phyloP scores from a whole-genome alignment of 73 alveolate genomes.

The Durusdinium trenchii region DNA sequence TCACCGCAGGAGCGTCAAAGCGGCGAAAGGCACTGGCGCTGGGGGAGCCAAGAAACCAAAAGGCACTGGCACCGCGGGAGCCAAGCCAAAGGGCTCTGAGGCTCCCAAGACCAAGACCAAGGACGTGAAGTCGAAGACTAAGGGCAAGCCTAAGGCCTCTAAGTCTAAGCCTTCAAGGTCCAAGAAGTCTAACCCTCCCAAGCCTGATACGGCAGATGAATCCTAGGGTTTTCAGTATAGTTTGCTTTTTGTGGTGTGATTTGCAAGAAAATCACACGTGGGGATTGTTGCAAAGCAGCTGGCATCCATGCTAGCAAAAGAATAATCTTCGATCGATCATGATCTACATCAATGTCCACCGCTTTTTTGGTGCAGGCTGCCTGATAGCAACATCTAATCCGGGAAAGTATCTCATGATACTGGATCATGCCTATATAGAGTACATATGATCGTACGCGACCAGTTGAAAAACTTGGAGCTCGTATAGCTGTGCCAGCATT shows the following conservation, averaged over 20 bases:
- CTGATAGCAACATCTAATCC: background rate
- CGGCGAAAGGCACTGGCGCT: background rate
- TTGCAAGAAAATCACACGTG: too few relatives aligned
- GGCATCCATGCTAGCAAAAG: too few relatives aligned
- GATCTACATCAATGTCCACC: background rate
- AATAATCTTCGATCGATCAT: background rate
- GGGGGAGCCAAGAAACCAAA: background rate
- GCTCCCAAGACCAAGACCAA: background rate
- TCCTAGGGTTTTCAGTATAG: background rate
- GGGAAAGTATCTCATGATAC: background rate
- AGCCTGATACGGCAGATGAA: background rate
- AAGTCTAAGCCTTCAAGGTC: background rate
- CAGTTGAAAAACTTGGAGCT: background rate
- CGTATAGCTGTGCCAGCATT: background rate
- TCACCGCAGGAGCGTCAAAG: background rate
- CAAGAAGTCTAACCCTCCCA: background rate
- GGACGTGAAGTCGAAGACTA: background rate
- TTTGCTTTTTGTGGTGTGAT: background rate
- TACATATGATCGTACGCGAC: background rate
- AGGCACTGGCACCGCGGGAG: background rate
- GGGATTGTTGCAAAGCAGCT: too few relatives aligned
- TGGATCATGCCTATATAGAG: background rate
- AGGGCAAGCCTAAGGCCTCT: background rate
- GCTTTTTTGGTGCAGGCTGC: too few relatives aligned
- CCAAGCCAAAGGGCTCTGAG: background rate